Percentiles rank a stretch among this genome's conserved stretches.
Evolutionary conservation across 805 yeast genomes (phyloP).

Genomic region (Candida ortonii): DNA sequence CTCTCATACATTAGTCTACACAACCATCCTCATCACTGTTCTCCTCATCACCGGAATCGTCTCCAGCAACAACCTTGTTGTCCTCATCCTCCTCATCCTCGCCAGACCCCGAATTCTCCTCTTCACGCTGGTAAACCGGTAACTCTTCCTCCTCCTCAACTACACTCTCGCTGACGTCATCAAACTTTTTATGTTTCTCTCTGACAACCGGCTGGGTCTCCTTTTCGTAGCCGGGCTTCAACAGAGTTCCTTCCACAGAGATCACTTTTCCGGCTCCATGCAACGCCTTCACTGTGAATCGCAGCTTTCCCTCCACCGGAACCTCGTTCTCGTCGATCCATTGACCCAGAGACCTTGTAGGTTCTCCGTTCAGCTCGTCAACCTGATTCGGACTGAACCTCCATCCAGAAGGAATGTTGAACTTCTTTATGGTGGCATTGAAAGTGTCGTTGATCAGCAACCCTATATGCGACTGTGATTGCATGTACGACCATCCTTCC

Average conservation of each 20-base stretch:
- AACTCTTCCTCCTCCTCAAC: constrained; percentile 22
- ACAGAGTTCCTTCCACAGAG: constrained; percentile 83
- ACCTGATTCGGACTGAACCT: constrained; percentile 74
- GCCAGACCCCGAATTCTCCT: constrained; percentile 19
- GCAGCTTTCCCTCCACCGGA: constrained; percentile 78
- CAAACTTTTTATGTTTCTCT: constrained; percentile 44
- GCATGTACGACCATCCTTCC: constrained; percentile 88
- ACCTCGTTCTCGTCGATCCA: constrained; percentile 80
- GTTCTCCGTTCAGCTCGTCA: constrained; percentile 44
- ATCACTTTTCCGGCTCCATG: constrained; percentile 78
- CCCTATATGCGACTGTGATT: constrained; percentile 93
- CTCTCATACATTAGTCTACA: constrained; percentile 8
- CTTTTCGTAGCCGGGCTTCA: constrained; percentile 53
- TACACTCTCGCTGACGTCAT: constrained; percentile 19
- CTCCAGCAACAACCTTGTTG: constrained; percentile 26
- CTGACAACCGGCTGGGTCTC: constrained; percentile 52
- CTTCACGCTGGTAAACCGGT: constrained; percentile 23
- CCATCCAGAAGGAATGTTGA: constrained; percentile 86
- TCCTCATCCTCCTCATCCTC: constrained; percentile 27
- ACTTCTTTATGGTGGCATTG: constrained; percentile 87
- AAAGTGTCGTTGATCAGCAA: constrained; percentile 87
- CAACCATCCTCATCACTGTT: constrained; percentile 9
- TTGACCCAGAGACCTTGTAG: constrained; percentile 61
- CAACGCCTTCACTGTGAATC: constrained; percentile 69
- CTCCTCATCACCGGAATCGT: constrained; percentile 23